Conservation (phyloP, 192 early-diverging fungal species). For the Hyaloraphidium curvatum region DNA sequence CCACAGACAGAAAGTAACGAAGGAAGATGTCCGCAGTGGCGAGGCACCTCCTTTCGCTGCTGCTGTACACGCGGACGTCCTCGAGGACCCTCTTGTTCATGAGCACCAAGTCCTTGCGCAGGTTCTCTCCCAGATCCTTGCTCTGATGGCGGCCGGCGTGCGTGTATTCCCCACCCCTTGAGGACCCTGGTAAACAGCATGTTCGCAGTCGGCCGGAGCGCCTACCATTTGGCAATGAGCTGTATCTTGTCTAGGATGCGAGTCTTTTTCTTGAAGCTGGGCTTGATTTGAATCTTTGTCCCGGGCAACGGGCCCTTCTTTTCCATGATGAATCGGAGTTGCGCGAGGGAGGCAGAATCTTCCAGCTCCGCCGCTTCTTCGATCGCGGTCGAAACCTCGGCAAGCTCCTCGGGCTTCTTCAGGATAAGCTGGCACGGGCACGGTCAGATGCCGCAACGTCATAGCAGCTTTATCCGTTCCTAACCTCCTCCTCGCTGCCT, state of each 20-base stretch:
- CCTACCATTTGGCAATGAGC: conserved; percentile 90
- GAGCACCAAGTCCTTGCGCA: conserved; percentile 76
- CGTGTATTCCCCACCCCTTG: conserved; percentile 38
- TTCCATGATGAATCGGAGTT: conserved; percentile 53
- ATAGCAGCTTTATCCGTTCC: too few relatives aligned
- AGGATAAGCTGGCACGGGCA: too few relatives aligned
- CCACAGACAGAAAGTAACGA: conserved; percentile 35
- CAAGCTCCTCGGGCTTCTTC: conserved; percentile 47
- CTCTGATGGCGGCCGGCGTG: conserved; percentile 81
- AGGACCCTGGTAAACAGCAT: background rate
- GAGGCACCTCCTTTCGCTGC: conserved; percentile 71
- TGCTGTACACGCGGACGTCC: conserved; percentile 67
- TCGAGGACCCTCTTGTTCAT: conserved; percentile 72
- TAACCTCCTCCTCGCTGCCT: conserved; percentile 47
- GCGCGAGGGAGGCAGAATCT: conserved; percentile 33
- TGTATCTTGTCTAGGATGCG: conserved; percentile 46
- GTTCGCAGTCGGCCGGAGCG: background rate
- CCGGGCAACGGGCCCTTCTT: conserved; percentile 64
- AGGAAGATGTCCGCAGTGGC: conserved; percentile 60
- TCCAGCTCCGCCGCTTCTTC: conserved; percentile 29
- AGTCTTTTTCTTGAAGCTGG: conserved; percentile 37
- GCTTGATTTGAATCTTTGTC: conserved; percentile 85
- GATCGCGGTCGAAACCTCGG: conserved; percentile 40
- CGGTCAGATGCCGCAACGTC: too few relatives aligned
- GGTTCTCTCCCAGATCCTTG: conserved; percentile 74